Evolutionary conservation across 2,329 filamentous ascomycete species (phyloP), one percentile per base, ranked within the genome.

Genomic region (Aspergillus brasiliensis): DNA sequence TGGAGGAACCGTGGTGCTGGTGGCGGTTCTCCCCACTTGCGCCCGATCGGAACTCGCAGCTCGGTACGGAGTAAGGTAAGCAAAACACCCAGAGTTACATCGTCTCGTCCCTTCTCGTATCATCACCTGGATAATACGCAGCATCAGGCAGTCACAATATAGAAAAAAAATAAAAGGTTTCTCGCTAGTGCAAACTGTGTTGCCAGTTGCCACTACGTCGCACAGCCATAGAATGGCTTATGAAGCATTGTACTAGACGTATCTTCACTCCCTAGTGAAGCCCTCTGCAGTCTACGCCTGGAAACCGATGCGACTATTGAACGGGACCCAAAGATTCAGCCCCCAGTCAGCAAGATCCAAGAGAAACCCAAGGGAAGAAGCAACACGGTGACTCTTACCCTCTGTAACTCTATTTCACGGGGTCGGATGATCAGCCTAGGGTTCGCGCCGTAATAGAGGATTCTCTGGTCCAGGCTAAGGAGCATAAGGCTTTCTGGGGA

Each of bases 371-470:
- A 40, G 8, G 11, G 11, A 19, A n/a, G 2, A 13, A 8, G 11
- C 38, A 54, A 19, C 37, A n/a, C 44, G 38, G 38, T 28, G 23
- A n/a, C 27, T 55, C 25, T 27, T 42, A 28, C 13, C 19, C 51
- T 54, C 38, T 34, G 25, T 38, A 55, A 31, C 52, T 49, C 46
- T 49, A 49, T 28, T 28, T 19, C 15, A 49, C 11, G 8, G 21
- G 38, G 25, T 46, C 52, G 52, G 52, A 44, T 55, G 52, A 55
- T 55, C 52, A 40, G 40, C 52, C 44, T 55, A 27, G 38, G 52
- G 52, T 34, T 34, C 31, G 31, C 38, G 28, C 17, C 46, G 46
- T 46, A 44, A 21, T 55, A 17, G 52, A 21, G 40, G 52, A 46
- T 55, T 40, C n/a, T 55, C 52, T 55, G 38, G 27, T 55, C 38